Evolutionary conservation across 148 eudicot genomes (phyloP).

Genomic region (Rhododendron vialii): DNA sequence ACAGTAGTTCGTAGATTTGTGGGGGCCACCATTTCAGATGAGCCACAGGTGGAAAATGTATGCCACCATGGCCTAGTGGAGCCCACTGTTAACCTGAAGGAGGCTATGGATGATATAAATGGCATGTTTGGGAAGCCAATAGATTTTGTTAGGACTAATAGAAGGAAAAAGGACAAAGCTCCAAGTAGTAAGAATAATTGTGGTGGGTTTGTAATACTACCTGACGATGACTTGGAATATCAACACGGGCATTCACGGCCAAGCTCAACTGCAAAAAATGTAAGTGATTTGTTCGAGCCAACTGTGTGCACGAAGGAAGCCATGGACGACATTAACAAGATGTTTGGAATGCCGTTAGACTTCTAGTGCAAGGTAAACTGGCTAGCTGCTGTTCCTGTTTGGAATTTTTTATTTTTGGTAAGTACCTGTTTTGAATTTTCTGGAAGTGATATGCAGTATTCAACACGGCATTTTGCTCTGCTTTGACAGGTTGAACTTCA

Average conservation of each 20-base stretch:
- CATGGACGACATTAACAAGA: constrained; percentile 69
- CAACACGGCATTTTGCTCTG: constrained; percentile 1
- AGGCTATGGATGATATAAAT: constrained; percentile 65
- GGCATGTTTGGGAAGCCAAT: constrained; percentile 96
- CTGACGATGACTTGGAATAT: constrained; percentile 54
- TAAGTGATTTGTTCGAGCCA: constrained; percentile 65
- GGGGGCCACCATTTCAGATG: constrained; percentile 70
- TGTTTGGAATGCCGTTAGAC: constrained; percentile 77
- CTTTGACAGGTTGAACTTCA: neutral
- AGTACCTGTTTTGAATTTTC: neutral
- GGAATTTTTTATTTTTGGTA: neutral
- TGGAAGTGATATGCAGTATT: neutral
- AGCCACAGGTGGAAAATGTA: constrained; percentile 84
- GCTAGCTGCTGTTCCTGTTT: constrained; percentile 5
- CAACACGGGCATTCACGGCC: constrained; percentile 23
- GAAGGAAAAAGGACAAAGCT: constrained; percentile 50
- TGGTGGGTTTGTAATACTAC: constrained; percentile 65
- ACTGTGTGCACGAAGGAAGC: constrained; percentile 88
- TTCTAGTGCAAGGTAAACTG: constrained; percentile 32
- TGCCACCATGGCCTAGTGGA: constrained; percentile 52
- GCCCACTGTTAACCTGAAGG: constrained; percentile 21
- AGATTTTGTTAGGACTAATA: constrained; percentile 69
- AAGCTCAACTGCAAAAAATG: constrained; percentile 35
- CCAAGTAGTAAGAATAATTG: constrained; percentile 26
- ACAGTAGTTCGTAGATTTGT: constrained; percentile 83